A percentile compares a stretch with the other conserved stretches of the same genome.
phyloP scores from a whole-genome alignment of 495 filamentous ascomycete genomes.

The Hypomontagnella monticulosa region DNA sequence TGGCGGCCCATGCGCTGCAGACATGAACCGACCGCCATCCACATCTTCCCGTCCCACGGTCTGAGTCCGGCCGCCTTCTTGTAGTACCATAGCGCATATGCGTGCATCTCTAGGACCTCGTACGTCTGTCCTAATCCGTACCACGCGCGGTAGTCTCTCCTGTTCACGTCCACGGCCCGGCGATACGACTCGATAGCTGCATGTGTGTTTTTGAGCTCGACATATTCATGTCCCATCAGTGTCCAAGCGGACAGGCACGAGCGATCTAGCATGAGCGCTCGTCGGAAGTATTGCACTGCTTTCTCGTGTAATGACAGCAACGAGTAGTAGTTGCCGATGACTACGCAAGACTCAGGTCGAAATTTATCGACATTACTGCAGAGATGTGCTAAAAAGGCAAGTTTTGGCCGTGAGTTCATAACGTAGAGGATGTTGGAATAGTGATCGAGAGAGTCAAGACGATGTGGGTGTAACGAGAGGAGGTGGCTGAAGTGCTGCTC shows the following conservation, averaged over 20 bases:
- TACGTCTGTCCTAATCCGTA: constrained; percentile 98
- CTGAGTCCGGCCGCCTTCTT: constrained; percentile 91
- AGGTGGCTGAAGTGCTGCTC: constrained; percentile 86
- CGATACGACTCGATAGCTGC: constrained; percentile 98
- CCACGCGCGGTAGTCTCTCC: constrained; percentile 98
- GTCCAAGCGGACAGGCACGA: constrained; percentile 96
- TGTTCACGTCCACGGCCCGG: constrained; percentile 94
- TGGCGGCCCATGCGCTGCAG: constrained; percentile 86
- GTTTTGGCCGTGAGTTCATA: constrained; percentile 82
- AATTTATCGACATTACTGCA: constrained; percentile 93
- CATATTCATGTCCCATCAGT: constrained; percentile 98
- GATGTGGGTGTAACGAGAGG: constrained; percentile 80
- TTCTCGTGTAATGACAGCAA: constrained; percentile 95
- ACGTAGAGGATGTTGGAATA: constrained; percentile 98
- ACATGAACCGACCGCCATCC: constrained; percentile 93
- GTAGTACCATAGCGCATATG: constrained; percentile 97
- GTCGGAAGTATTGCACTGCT: constrained; percentile 96
- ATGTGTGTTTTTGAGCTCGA: constrained; percentile 99
- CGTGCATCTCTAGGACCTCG: constrained; percentile 96
- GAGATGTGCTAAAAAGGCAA: constrained; percentile 90
- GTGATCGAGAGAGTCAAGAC: constrained; percentile 89
- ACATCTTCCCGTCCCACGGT: constrained; percentile 97
- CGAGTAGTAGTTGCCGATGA: constrained; percentile 97
- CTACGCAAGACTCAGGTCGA: constrained; percentile 95
- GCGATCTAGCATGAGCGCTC: constrained; percentile 92